Evolutionary conservation across 257 asterid species (phyloP).

Genomic region (Leonotis leonurus): DNA sequence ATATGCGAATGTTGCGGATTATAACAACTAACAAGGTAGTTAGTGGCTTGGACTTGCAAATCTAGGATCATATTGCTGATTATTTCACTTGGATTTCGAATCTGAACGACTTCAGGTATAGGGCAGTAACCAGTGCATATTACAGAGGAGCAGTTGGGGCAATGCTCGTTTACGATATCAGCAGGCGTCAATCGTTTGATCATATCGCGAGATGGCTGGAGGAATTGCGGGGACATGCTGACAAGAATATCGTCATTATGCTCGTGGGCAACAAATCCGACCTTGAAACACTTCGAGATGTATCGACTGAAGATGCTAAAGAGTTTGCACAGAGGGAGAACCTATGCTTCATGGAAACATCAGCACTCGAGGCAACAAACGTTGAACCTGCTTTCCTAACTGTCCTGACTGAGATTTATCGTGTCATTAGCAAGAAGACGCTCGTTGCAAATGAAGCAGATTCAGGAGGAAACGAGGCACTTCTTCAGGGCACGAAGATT

Average conservation of each 20-base stretch:
- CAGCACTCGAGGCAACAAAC: conserved; percentile 77
- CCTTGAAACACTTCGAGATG: conserved; percentile 53
- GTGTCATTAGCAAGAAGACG: conserved; percentile 65
- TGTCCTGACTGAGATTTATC: conserved; percentile 64
- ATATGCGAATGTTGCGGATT: too few relatives aligned
- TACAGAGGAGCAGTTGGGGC: conserved; percentile 96
- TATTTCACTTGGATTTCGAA: conserved; percentile 7
- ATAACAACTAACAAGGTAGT: not conserved
- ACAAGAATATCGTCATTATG: conserved; percentile 74
- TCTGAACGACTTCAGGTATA: conserved; percentile 45
- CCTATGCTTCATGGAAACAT: conserved; percentile 83
- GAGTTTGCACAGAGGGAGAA: conserved; percentile 78
- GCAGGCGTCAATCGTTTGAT: conserved; percentile 71
- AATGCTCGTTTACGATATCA: conserved; percentile 80
- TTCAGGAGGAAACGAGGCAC: conserved; percentile 59
- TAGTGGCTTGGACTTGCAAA: too few relatives aligned
- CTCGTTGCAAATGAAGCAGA: conserved; percentile 77
- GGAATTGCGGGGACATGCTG: conserved; percentile 74
- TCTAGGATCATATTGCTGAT: too few relatives aligned
- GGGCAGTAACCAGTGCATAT: conserved; percentile 91
- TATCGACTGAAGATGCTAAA: conserved; percentile 76
- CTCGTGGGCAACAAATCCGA: conserved; percentile 85
- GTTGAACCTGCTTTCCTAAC: conserved; percentile 73
- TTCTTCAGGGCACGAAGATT: conserved; percentile 65
- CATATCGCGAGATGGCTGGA: conserved; percentile 79